phyloP scores from a whole-genome alignment of 345 rosid genomes.

The Rhizophora apiculata region DNA sequence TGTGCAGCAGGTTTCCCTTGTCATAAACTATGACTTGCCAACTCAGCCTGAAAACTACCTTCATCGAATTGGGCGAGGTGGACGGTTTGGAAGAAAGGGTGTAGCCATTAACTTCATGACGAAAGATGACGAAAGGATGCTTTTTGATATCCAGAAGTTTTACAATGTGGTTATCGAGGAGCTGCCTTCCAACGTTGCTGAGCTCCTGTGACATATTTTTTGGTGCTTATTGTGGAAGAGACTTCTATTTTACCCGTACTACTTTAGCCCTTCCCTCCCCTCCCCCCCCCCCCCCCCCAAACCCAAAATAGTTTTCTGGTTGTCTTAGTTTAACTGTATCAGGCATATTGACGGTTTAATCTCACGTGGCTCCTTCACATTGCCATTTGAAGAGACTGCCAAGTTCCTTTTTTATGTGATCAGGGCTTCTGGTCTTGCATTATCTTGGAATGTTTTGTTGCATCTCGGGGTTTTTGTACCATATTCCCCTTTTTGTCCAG shows the following conservation, averaged over 20 bases:
- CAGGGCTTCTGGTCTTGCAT: neutral
- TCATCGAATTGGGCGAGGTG: constrained; percentile 52
- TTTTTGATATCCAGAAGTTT: constrained; percentile 38
- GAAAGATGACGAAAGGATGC: constrained; percentile 42
- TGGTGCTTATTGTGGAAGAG: constrained; percentile 33
- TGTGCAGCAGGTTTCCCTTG: constrained; percentile 52
- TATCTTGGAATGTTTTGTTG: constrained; percentile 18
- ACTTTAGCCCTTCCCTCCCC: constrained; percentile 12
- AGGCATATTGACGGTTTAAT: constrained; percentile 36
- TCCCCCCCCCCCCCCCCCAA: neutral
- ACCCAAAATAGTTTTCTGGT: constrained; percentile 1
- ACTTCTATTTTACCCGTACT: constrained; percentile 29
- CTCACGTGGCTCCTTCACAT: constrained; percentile 28
- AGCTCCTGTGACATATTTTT: constrained; percentile 41
- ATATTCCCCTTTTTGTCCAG: neutral
- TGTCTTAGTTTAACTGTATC: constrained; percentile 25
- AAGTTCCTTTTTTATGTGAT: neutral
- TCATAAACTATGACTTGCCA: constrained; percentile 51
- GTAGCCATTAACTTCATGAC: constrained; percentile 50
- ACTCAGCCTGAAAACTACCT: constrained; percentile 55
- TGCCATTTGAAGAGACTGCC: constrained; percentile 18
- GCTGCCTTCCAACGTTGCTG: constrained; percentile 49
- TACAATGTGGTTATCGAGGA: constrained; percentile 36
- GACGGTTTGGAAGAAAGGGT: constrained; percentile 52
- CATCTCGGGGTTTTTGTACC: neutral